Conservation (phyloP, 2,329 filamentous ascomycete genomes). For the Fusarium nematophilum region DNA sequence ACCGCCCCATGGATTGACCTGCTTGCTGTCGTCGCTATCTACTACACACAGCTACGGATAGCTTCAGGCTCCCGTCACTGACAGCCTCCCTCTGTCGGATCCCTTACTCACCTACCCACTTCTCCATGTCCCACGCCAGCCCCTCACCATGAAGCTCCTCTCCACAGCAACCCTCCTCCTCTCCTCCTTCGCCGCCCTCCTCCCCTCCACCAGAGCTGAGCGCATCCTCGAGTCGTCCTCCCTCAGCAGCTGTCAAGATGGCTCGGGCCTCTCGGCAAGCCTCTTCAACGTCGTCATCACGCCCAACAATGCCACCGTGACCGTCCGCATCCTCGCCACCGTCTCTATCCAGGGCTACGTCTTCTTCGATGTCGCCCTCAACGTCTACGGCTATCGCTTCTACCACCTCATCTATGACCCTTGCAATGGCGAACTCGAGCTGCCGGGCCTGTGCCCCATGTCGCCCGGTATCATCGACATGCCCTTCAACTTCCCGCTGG, state of each 20-base stretch:
- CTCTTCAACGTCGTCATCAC: conserved; percentile 88
- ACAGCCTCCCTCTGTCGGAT: too few relatives aligned
- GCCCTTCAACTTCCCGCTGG: conserved; percentile 73
- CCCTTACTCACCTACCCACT: too few relatives aligned
- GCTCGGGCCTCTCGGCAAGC: conserved; percentile 87
- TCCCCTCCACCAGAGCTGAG: conserved; percentile 58
- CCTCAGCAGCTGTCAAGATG: conserved; percentile 83
- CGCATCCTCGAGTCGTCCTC: conserved; percentile 83
- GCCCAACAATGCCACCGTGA: conserved; percentile 76
- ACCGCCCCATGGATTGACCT: too few relatives aligned
- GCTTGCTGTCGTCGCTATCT: too few relatives aligned
- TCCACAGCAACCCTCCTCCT: conserved; percentile 19
- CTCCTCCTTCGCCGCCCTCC: conserved; percentile 22
- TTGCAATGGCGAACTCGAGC: conserved; percentile 67
- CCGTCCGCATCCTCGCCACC: conserved; percentile 81
- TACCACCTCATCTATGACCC: conserved; percentile 77
- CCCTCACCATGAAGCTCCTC: too few relatives aligned
- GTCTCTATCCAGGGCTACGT: conserved; percentile 86
- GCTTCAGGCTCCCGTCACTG: too few relatives aligned
- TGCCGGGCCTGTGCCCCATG: conserved; percentile 90
- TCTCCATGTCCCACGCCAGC: too few relatives aligned
- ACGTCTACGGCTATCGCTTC: conserved; percentile 84
- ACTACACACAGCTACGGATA: too few relatives aligned
- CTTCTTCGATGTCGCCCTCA: conserved; percentile 77
- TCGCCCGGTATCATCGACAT: conserved; percentile 82